Evolutionary conservation across 1,284 basidiomycete genomes (phyloP), one percentile per base, ranked within the genome.

Genomic region (Trametes hirsuta): DNA sequence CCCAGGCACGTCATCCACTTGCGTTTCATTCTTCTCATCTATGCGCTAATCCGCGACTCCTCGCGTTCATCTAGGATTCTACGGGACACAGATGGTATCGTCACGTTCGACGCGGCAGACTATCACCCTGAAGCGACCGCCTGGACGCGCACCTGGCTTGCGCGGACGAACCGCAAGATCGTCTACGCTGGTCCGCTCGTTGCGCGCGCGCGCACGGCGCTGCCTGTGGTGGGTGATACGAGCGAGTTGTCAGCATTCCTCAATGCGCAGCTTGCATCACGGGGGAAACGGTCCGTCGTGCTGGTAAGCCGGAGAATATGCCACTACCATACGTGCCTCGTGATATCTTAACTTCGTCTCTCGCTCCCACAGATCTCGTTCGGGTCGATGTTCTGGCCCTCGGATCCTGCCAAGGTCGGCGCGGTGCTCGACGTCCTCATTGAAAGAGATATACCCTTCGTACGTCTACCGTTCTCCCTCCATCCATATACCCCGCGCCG

Each of bases 211-310:
- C 55, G 5, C 12, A 12, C 2, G 15, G 42, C 3, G 30, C 14
- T 4, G 25, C 34, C 0, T 8, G 30, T 44, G 1, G 54, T 58
- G 8, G 37, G 18, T 4, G 18, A 55, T 0, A 37, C 41, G 6
- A 44, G 47, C 2, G 47, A 48, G 22, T 54, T 66, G 11, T 18
- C 55, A 18, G 40, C 24, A 6, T 69, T 68, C 61, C 36, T 68
- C 37, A 51, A 65, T 34, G 25, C 34, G 11, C 52, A 59, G 9
- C 47, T 65, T 12, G 39, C 53, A 18, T 35, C 34, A 18, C 56
- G 59, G n/a, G 69, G 69, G 3, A 44, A 58, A 35, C 45, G 48
- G 11, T 68, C 69, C 6, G 37, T 67, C 9, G 6, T 69, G 9
- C 15, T 47, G 6, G 45, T 34, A 47, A 12, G 45, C 30, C 10